Conservation (phyloP, 441 rosid genomes). For the Rhodomyrtus psidioides region DNA sequence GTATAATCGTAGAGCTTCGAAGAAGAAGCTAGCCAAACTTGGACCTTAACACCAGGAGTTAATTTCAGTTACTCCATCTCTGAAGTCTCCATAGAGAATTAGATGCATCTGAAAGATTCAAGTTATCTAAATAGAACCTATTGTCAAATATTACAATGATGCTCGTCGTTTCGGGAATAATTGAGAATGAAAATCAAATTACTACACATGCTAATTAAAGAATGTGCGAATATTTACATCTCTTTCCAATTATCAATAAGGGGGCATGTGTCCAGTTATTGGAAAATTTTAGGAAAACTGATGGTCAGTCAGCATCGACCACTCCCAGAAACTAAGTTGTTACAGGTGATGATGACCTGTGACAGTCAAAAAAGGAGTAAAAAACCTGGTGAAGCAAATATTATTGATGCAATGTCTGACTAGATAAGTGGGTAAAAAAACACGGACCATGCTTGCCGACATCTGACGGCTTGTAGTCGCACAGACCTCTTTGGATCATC, state of each 20-base stretch:
- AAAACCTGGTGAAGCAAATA: not conserved
- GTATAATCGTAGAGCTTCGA: not conserved
- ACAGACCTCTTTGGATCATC: slow-evolving; percentile 87
- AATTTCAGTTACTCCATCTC: not conserved
- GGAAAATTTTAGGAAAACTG: not conserved
- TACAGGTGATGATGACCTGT: slow-evolving; percentile 47
- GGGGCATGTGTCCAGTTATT: not conserved
- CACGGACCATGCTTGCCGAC: slow-evolving; percentile 80
- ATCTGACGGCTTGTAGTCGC: slow-evolving; percentile 71
- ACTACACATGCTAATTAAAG: not conserved
- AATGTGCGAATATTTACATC: not conserved
- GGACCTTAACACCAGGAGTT: not conserved
- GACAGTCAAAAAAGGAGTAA: not conserved
- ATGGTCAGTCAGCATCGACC: not conserved
- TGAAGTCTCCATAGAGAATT: not conserved
- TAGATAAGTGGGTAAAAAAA: not conserved
- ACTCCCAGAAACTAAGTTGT: slow-evolving; percentile 14
- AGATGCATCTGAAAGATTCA: not conserved
- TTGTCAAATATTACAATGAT: not conserved
- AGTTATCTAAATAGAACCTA: not conserved
- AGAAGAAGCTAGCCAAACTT: not conserved
- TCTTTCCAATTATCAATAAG: not conserved
- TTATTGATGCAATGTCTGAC: not conserved
- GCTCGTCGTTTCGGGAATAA: not conserved
- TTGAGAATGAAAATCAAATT: not conserved